Percentiles rank a stretch among this genome's conserved stretches.
Evolutionary conservation across 345 rosid species (phyloP).

Genomic region (Gossypium mustelinum): DNA sequence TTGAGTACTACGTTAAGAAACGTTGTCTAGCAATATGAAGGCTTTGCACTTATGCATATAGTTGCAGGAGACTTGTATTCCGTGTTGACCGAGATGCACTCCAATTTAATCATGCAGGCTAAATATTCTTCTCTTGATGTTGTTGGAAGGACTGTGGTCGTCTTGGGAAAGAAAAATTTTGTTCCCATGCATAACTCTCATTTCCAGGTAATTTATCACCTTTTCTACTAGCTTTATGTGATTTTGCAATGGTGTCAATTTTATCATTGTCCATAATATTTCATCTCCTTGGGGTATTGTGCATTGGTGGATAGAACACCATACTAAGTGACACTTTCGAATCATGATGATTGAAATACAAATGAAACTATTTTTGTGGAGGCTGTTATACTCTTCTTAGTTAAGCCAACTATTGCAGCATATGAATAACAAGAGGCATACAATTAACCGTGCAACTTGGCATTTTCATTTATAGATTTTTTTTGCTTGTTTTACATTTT

Average conservation of each 20-base stretch:
- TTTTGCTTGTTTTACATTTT: background rate
- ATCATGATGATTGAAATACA: background rate
- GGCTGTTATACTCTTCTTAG: background rate
- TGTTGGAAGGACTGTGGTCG: conserved; percentile 94
- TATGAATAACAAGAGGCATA: background rate
- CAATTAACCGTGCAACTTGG: background rate
- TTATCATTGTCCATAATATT: background rate
- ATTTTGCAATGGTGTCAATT: conserved; percentile 3
- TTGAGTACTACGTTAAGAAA: background rate
- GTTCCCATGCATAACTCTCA: conserved; percentile 71
- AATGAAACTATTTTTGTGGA: background rate
- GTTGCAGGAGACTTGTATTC: background rate
- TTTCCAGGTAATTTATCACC: conserved; percentile 65
- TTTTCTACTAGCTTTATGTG: background rate
- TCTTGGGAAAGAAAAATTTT: conserved; percentile 77
- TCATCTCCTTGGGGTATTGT: background rate
- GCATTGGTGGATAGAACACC: background rate
- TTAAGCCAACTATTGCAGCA: background rate
- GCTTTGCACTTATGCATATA: background rate
- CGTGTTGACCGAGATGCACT: conserved; percentile 15
- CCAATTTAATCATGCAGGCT: conserved; percentile 45
- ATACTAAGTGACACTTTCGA: background rate
- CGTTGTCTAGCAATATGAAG: background rate
- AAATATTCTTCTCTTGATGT: conserved; percentile 95
- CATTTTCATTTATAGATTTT: background rate